Evolutionary conservation across 1,284 basidiomycete genomes (phyloP).

Genomic region (Austroboletus rostrupii): DNA sequence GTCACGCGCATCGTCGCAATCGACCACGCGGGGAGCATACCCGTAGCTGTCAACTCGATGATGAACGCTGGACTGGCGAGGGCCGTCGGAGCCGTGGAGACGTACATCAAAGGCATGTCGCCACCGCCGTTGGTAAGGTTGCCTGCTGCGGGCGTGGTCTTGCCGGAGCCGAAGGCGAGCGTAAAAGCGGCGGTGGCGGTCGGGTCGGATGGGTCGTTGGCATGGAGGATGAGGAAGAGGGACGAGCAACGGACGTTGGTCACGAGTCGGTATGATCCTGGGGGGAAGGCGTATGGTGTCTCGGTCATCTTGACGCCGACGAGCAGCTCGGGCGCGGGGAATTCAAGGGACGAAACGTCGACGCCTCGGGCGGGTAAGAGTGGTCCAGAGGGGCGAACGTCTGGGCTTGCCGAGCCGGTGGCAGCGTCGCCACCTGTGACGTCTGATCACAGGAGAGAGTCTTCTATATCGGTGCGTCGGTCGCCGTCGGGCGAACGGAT

Average conservation of each 20-base stretch:
- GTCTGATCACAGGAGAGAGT: conserved; percentile 11
- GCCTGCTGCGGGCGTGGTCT: conserved; percentile 57
- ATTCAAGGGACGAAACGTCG: too few relatives aligned
- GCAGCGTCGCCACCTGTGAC: conserved; percentile 12
- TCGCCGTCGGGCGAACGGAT: conserved; percentile 19
- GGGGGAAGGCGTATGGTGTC: conserved; percentile 46
- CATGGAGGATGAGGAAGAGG: conserved; percentile 57
- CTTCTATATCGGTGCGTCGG: conserved; percentile 18
- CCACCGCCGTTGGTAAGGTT: conserved; percentile 65
- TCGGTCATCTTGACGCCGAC: conserved; percentile 40
- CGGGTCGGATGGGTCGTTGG: conserved; percentile 8
- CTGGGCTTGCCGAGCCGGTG: conserved; percentile 11
- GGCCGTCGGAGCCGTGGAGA: conserved; percentile 68
- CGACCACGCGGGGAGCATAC: conserved; percentile 87
- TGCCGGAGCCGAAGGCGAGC: conserved; percentile 45
- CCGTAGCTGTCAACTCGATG: conserved; percentile 83
- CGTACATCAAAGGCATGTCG: conserved; percentile 58
- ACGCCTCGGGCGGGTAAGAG: not conserved
- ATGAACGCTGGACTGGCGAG: conserved; percentile 77
- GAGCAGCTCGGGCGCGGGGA: not conserved
- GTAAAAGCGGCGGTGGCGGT: conserved; percentile 9
- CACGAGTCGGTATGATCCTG: conserved; percentile 45
- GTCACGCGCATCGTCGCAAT: conserved; percentile 87
- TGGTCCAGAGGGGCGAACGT: conserved; percentile 11
- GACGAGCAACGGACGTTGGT: conserved; percentile 57